A percentile compares a stretch with the other conserved stretches of the same genome.
phyloP scores from a whole-genome alignment of 257 asterid species.

The Primulina tabacum region DNA sequence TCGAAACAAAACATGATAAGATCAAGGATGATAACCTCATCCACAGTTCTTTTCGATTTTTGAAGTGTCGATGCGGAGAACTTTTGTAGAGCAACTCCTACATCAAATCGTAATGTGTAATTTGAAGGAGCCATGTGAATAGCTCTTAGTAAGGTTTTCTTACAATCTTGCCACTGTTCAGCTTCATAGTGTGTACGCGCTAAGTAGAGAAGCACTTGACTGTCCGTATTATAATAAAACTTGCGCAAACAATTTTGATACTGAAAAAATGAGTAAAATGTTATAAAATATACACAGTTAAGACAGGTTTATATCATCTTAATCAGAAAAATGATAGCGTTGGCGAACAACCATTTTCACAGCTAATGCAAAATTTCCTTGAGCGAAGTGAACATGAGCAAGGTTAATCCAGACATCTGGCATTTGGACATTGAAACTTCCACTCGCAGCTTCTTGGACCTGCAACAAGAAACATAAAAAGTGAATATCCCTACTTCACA shows the following conservation, averaged over 20 bases:
- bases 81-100: constrained; percentile 91
- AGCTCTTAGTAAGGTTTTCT: constrained; percentile 86
- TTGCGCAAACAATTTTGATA: constrained; percentile 92
- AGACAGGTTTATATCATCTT: not conserved
- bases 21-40: constrained; percentile 56
- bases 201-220: constrained; percentile 90
- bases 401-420: constrained; percentile 99
- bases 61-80: constrained; percentile 96
- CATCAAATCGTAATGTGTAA: constrained; percentile 84
- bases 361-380: constrained; percentile 89
- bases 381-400: constrained; percentile 99
- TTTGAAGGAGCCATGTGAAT: constrained; percentile 97
- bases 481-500: constrained; percentile 15
- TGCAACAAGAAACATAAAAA: constrained; percentile 28
- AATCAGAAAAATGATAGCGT: not conserved
- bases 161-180: constrained; percentile 99
- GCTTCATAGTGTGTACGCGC: constrained; percentile 99
- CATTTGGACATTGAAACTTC: constrained; percentile 79
- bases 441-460: constrained; percentile 99
- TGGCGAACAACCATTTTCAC: constrained; percentile 80
- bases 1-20: constrained; percentile 18
- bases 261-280: constrained; percentile 43
- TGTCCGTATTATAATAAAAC: constrained; percentile 83
- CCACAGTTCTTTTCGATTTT: constrained; percentile 85
- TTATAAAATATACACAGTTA: not conserved